phyloP scores from a whole-genome alignment of 345 rosid species.

The Pistacia atlantica region DNA sequence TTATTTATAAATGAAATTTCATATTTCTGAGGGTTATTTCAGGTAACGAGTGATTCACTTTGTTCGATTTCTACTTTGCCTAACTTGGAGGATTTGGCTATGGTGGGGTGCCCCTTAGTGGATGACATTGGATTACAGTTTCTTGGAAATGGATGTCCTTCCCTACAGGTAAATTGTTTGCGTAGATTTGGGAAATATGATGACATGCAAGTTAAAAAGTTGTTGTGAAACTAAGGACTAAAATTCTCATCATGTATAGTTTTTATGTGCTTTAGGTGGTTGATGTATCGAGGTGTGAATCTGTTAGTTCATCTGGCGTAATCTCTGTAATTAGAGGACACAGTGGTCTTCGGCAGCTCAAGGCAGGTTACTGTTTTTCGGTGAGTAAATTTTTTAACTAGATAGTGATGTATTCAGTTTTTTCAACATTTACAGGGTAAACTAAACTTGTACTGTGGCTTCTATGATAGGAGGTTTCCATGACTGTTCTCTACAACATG shows the following conservation, averaged over 20 bases:
- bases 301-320: constrained; percentile 58
- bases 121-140: constrained; percentile 65
- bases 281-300: constrained; percentile 79
- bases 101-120: constrained; percentile 64
- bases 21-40: constrained; percentile 24
- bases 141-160: constrained; percentile 68
- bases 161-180: constrained; percentile 50
- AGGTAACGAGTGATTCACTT: constrained; percentile 78
- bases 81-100: constrained; percentile 61
- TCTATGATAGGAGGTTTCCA: constrained; percentile 57
- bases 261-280: constrained; percentile 44
- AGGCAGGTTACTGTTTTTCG: constrained; percentile 62
- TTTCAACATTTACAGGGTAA: neutral
- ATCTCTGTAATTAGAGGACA: constrained; percentile 59
- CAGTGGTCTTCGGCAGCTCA: constrained; percentile 50
- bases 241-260: neutral
- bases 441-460: constrained; percentile 8
- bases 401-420: neutral
- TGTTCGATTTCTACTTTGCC: constrained; percentile 59
- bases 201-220: neutral
- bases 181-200: neutral
- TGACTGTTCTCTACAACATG: constrained; percentile 36
- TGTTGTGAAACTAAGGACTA: neutral
- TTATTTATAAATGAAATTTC: neutral
- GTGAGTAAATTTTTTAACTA: constrained; percentile 46